Percentiles rank a stretch among this genome's conserved stretches.
These are phyloP conservation scores for Datura wrightii DNA, from an alignment of 257 asterid genomes.

Conservation along the genomic window DNA sequence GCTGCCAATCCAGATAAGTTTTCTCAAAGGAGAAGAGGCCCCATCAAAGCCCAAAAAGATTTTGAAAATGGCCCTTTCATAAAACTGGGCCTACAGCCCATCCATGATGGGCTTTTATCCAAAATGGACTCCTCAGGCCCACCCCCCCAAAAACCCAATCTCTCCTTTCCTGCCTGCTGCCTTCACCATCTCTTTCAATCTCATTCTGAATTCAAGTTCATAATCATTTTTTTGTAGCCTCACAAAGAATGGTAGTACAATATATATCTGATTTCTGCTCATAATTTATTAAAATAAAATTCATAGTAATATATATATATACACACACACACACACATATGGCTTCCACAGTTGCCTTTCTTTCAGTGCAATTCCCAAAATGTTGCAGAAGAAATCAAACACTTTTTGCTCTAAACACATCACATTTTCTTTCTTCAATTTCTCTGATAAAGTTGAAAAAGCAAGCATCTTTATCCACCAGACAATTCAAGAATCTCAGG, in stretches of 20 bases:
- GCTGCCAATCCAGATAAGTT: no score
- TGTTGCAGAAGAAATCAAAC: constrained; percentile 12
- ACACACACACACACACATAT: neutral
- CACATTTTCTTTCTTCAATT: constrained; percentile 45
- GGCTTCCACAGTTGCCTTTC: neutral
- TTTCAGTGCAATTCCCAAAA: constrained; percentile 27
- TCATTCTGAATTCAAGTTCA: neutral
- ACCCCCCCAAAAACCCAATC: neutral
- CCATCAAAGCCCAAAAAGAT: neutral
- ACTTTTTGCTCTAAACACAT: constrained; percentile 29
- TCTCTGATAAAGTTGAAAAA: constrained; percentile 45
- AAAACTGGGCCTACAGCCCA: neutral
- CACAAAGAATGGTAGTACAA: neutral
- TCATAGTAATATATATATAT: neutral
- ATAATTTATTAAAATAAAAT: neutral
- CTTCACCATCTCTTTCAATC: neutral
- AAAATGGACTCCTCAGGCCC: neutral
- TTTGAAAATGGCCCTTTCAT: neutral
- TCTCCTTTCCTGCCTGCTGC: neutral
- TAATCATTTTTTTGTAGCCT: neutral
- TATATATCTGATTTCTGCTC: neutral
- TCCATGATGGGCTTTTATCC: neutral
- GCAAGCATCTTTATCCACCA: constrained; percentile 40
- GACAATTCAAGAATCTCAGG: constrained; percentile 42
- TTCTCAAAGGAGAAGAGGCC: neutral